Evolutionary conservation across 176 grass and related monocot species (phyloP).

Genomic region (Juncus effusus): DNA sequence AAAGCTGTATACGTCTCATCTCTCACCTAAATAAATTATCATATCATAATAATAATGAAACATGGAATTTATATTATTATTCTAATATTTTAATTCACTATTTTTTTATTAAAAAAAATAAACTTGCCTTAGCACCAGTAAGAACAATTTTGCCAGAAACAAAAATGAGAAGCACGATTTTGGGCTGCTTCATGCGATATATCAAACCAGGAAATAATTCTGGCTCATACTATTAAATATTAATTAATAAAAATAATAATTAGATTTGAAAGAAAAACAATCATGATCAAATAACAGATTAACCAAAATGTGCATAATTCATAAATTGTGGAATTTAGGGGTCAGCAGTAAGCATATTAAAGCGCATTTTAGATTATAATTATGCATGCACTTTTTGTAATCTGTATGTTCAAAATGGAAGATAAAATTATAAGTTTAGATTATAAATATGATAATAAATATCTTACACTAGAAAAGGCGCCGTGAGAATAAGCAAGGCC

Average conservation of each 20-base stretch:
- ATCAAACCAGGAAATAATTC: slow-evolving; percentile 92
- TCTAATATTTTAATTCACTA: background rate
- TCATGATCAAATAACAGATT: too few relatives aligned
- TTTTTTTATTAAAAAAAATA: background rate
- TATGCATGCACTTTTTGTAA: too few relatives aligned
- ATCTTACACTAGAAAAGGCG: slow-evolving; percentile 90
- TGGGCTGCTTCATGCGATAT: slow-evolving; percentile 94
- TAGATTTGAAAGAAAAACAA: too few relatives aligned
- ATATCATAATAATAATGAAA: background rate
- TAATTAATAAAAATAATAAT: slow-evolving; percentile 5
- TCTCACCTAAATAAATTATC: slow-evolving; percentile 52
- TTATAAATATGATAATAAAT: slow-evolving; percentile 18
- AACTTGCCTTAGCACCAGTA: slow-evolving; percentile 78
- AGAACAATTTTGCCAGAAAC: slow-evolving; percentile 99
- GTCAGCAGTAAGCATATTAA: too few relatives aligned
- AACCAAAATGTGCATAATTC: too few relatives aligned
- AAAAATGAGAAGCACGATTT: slow-evolving; percentile 97
- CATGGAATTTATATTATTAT: background rate
- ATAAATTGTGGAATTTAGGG: too few relatives aligned
- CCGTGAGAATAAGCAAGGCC: slow-evolving; percentile 93
- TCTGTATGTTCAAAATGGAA: background rate
- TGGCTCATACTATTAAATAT: slow-evolving; percentile 63
- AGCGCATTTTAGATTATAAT: too few relatives aligned
- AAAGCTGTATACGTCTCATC: slow-evolving; percentile 96
- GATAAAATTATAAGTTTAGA: background rate